Percentiles rank a stretch among this genome's conserved stretches.
Evolutionary conservation across 1,284 basidiomycete genomes (phyloP).

Genomic region (Veloporphyrellus conicus): DNA sequence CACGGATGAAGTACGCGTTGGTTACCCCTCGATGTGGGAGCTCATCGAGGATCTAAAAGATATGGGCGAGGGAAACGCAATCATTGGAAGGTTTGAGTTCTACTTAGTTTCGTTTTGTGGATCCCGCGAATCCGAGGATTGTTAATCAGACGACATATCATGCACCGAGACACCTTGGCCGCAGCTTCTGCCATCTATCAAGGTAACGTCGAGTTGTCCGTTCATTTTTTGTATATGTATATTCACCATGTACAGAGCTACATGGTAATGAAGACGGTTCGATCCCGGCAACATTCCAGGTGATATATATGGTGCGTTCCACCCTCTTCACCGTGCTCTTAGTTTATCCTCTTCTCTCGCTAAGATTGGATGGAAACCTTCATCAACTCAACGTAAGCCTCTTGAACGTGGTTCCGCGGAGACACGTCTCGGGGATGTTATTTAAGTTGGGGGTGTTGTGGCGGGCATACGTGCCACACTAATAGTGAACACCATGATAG

Average conservation of each 20-base stretch:
- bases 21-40: slow-evolving; percentile 96
- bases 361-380: slow-evolving; percentile 98
- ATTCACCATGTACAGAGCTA: slow-evolving; percentile 51
- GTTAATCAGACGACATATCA: slow-evolving; percentile 52
- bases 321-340: neutral
- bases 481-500: too few relatives aligned
- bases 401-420: slow-evolving; percentile 81
- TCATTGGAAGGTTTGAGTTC: slow-evolving; percentile 65
- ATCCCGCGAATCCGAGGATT: neutral
- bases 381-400: slow-evolving; percentile 78
- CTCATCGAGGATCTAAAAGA: slow-evolving; percentile 87
- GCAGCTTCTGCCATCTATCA: slow-evolving; percentile 93
- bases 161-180: slow-evolving; percentile 84
- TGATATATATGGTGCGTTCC: slow-evolving; percentile 81
- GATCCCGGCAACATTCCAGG: slow-evolving; percentile 92
- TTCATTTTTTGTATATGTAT: slow-evolving; percentile 1
- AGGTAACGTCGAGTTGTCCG: slow-evolving; percentile 43
- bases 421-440: slow-evolving; percentile 76
- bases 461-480: too few relatives aligned
- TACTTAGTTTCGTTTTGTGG: neutral
- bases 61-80: slow-evolving; percentile 97
- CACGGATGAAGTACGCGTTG: slow-evolving; percentile 87
- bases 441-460: slow-evolving; percentile 39
- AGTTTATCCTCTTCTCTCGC: neutral
- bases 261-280: slow-evolving; percentile 81